phyloP scores from a whole-genome alignment of 768 basidiomycete genomes.

The Suillus ampliporus region DNA sequence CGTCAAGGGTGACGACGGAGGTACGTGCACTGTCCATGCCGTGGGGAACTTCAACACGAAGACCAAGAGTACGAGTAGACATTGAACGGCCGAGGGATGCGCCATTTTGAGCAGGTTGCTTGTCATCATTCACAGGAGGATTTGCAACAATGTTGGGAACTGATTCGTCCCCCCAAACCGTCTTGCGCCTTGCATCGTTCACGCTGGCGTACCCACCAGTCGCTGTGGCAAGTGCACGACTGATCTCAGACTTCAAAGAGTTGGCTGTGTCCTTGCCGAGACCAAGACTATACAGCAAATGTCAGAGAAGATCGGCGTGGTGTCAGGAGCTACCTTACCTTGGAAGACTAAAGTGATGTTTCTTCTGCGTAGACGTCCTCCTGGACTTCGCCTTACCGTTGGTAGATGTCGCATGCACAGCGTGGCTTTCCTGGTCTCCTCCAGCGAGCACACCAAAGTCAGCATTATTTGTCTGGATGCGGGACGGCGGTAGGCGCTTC shows the following conservation, averaged over 20 bases:
- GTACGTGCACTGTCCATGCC: constrained; percentile 55
- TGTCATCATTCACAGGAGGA: constrained; percentile 49
- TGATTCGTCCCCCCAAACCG: constrained; percentile 51
- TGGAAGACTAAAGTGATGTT: constrained; percentile 69
- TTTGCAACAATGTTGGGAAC: constrained; percentile 35
- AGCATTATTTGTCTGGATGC: constrained; percentile 12
- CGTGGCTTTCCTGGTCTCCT: constrained; percentile 59
- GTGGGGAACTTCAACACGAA: constrained; percentile 57
- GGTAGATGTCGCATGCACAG: constrained; percentile 68
- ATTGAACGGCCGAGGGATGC: constrained; percentile 38
- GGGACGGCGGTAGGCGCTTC: constrained; percentile 27
- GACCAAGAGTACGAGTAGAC: constrained; percentile 52
- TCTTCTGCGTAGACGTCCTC: constrained; percentile 61
- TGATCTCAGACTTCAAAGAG: constrained; percentile 62
- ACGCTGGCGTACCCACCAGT: constrained; percentile 46
- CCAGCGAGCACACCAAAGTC: constrained; percentile 37
- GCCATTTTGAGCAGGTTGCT: constrained; percentile 23
- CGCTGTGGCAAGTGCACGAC: constrained; percentile 51
- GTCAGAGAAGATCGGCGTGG: constrained; percentile 5
- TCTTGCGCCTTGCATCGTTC: constrained; percentile 52
- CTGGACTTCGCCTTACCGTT: constrained; percentile 39
- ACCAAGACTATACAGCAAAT: constrained; percentile 51
- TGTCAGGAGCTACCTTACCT: constrained; percentile 48
- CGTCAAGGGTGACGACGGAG: constrained; percentile 49
- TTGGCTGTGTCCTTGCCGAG: constrained; percentile 65